phyloP scores from a whole-genome alignment of 169 alveolate species.

The Babesia gibsoni region DNA sequence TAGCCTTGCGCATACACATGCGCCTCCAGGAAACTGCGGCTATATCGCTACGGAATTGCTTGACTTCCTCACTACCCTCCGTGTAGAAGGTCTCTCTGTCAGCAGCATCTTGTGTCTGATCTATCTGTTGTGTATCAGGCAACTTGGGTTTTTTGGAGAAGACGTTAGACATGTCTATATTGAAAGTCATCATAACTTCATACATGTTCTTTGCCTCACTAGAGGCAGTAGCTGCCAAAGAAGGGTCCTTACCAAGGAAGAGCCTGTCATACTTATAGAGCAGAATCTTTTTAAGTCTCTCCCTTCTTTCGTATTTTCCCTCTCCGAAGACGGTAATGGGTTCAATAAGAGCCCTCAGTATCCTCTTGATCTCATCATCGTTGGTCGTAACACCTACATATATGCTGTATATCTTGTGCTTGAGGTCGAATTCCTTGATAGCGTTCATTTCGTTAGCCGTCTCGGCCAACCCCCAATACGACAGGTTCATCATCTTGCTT shows the following conservation, averaged over 20 bases:
- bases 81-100: constrained; percentile 70
- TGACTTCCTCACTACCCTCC: constrained; percentile 64
- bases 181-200: constrained; percentile 67
- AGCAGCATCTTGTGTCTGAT: constrained; percentile 38
- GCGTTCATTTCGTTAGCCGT: constrained; percentile 42
- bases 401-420: constrained; percentile 67
- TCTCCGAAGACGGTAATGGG: constrained; percentile 78
- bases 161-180: constrained; percentile 72
- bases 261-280: constrained; percentile 67
- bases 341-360: constrained; percentile 71
- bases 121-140: constrained; percentile 42
- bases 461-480: constrained; percentile 42
- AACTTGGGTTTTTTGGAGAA: constrained; percentile 57
- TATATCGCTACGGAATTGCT: constrained; percentile 57
- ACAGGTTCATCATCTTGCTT: constrained; percentile 33
- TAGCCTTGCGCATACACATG: constrained; percentile 39
- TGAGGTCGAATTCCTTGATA: constrained; percentile 71
- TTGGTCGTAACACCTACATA: constrained; percentile 72
- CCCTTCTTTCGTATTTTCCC: constrained; percentile 75
- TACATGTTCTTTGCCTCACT: constrained; percentile 73
- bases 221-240: constrained; percentile 42
- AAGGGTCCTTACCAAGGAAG: constrained; percentile 60
- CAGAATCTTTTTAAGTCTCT: constrained; percentile 66
- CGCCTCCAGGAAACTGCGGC: constrained; percentile 45
- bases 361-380: constrained; percentile 63